phyloP scores from a whole-genome alignment of 495 filamentous ascomycete species.

The Aspergillus homomorphus region DNA sequence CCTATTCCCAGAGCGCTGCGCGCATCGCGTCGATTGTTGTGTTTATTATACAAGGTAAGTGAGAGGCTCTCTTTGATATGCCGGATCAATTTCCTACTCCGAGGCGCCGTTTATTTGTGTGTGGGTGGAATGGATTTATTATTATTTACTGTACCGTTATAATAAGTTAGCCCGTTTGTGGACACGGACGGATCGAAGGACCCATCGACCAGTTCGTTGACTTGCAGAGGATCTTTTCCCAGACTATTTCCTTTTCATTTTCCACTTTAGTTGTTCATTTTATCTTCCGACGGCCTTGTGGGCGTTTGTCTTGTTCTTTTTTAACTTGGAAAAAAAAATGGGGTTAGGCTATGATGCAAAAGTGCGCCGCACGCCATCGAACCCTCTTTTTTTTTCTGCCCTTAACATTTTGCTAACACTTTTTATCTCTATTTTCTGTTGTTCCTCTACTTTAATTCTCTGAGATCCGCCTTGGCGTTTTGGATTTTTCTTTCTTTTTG shows the following conservation, averaged over 20 bases:
- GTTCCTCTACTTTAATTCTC: background rate
- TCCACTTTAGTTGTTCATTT: conserved; percentile 3
- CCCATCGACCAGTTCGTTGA: conserved; percentile 5
- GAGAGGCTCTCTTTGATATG: background rate
- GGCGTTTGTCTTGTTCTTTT: background rate
- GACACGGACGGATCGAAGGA: conserved; percentile 1
- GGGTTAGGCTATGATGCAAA: conserved; percentile 1
- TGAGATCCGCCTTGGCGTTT: background rate
- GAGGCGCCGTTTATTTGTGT: conserved; percentile 1
- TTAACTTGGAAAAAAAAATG: conserved; percentile 8
- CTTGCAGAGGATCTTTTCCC: conserved; percentile 6
- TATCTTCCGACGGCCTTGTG: background rate
- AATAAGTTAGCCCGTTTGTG: background rate
- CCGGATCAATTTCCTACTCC: conserved; percentile 4
- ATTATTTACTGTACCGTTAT: conserved; percentile 1
- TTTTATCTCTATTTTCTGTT: background rate
- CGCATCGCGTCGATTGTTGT: background rate
- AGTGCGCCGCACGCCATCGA: conserved; percentile 2
- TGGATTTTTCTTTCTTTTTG: conserved; percentile 1
- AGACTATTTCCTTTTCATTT: background rate
- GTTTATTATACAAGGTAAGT: background rate
- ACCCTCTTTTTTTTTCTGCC: conserved; percentile 1
- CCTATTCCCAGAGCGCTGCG: background rate
- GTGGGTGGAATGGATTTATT: conserved; percentile 1
- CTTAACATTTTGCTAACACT: background rate